Conservation (phyloP, 2,329 filamentous ascomycete species). For the Pezicula rhizophila region DNA sequence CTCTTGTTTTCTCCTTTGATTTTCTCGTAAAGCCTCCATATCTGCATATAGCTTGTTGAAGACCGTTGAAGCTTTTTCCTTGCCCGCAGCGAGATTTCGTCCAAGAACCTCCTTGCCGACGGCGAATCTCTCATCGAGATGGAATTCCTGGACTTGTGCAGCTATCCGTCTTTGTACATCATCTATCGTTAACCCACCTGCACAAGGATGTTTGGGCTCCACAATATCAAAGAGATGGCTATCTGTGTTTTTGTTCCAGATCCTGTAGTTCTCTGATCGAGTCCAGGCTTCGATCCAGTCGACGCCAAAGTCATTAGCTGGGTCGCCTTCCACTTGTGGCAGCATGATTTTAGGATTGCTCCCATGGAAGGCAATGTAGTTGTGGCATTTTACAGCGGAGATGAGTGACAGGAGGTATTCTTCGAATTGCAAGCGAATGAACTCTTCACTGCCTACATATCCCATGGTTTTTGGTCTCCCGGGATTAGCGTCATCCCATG, state of each 20-base stretch:
- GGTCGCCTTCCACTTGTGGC: slow-evolving; percentile 72
- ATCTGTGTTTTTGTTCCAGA: slow-evolving; percentile 78
- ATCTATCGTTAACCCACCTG: slow-evolving; percentile 86
- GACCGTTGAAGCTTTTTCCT: slow-evolving; percentile 79
- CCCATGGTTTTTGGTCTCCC: slow-evolving; percentile 88
- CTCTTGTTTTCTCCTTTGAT: slow-evolving; percentile 60
- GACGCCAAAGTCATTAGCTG: slow-evolving; percentile 72
- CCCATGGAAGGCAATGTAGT: slow-evolving; percentile 49
- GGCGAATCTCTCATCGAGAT: slow-evolving; percentile 84
- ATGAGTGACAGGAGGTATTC: slow-evolving; percentile 89
- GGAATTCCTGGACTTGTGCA: slow-evolving; percentile 88
- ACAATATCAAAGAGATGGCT: slow-evolving; percentile 90
- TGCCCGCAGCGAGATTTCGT: slow-evolving; percentile 82
- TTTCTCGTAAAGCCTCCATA: slow-evolving; percentile 74
- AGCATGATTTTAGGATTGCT: slow-evolving; percentile 56
- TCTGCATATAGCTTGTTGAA: slow-evolving; percentile 88
- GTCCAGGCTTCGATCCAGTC: slow-evolving; percentile 89
- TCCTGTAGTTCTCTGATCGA: slow-evolving; percentile 81
- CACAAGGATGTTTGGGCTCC: slow-evolving; percentile 87
- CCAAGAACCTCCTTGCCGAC: slow-evolving; percentile 79
- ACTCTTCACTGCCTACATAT: slow-evolving; percentile 93
- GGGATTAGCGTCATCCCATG: slow-evolving; percentile 91
- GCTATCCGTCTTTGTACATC: slow-evolving; percentile 87
- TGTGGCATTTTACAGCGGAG: slow-evolving; percentile 84
- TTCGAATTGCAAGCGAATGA: slow-evolving; percentile 94